phyloP scores from a whole-genome alignment of 2,329 filamentous ascomycete genomes.

The Mariannaea elegans region DNA sequence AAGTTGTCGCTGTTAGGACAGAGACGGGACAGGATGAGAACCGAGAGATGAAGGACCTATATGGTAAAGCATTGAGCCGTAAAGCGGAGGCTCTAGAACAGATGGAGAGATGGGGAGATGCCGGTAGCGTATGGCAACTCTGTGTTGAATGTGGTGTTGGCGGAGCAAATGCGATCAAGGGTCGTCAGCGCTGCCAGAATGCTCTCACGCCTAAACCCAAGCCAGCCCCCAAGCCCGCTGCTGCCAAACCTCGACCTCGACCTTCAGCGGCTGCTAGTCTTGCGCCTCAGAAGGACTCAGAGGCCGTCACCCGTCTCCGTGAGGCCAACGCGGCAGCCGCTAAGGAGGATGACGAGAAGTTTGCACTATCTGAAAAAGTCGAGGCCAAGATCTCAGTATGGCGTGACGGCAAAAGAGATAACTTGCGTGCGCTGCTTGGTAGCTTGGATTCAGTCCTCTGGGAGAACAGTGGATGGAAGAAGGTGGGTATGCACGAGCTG shows the following conservation, averaged over 20 bases:
- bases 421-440: conserved; percentile 85
- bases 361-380: conserved; percentile 85
- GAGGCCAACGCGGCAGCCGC: conserved; percentile 88
- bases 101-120: conserved; percentile 93
- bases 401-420: conserved; percentile 92
- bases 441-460: conserved; percentile 91
- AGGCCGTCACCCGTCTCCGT: conserved; percentile 83
- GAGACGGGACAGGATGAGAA: conserved; percentile 65
- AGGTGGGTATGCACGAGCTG: conserved; percentile 91
- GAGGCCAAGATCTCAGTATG: conserved; percentile 81
- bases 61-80: conserved; percentile 89
- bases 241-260: conserved; percentile 56
- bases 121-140: conserved; percentile 79
- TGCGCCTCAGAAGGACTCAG: conserved; percentile 64
- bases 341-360: conserved; percentile 89
- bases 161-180: conserved; percentile 84
- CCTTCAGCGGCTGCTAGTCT: conserved; percentile 51
- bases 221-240: conserved; percentile 54
- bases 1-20: conserved; percentile 75
- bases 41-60: conserved; percentile 93
- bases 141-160: conserved; percentile 88
- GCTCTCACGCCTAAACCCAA: conserved; percentile 77
- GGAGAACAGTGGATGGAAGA: conserved; percentile 95
- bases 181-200: conserved; percentile 88
- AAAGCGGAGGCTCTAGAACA: conserved; percentile 97